A percentile compares a stretch with the other conserved stretches of the same genome.
Evolutionary conservation across 2,329 filamentous ascomycete species (phyloP).

Genomic region (Fusarium sp.): DNA sequence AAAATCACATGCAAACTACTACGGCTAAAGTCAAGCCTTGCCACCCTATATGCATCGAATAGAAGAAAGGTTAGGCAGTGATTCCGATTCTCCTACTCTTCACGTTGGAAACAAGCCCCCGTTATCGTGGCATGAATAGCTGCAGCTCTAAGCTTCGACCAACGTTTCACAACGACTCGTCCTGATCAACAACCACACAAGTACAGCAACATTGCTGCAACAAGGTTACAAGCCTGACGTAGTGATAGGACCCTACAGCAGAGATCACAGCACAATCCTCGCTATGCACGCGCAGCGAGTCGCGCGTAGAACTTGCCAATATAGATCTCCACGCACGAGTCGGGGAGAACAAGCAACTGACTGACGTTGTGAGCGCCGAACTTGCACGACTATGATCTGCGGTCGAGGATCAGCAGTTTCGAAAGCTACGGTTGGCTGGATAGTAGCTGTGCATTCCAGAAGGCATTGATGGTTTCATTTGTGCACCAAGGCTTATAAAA

Average conservation of each 20-base stretch:
- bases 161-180: not conserved
- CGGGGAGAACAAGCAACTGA: constrained; percentile 13
- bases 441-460: constrained; percentile 26
- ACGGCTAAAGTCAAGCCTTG: not conserved
- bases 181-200: not conserved
- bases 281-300: constrained; percentile 4
- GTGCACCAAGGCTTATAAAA: constrained; percentile 2
- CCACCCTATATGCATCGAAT: not conserved
- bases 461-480: constrained; percentile 1
- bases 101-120: not conserved
- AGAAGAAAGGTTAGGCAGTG: not conserved
- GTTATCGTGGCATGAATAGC: not conserved
- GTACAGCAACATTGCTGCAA: constrained; percentile 8
- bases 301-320: constrained; percentile 9
- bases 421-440: constrained; percentile 11
- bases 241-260: constrained; percentile 4
- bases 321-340: constrained; percentile 27
- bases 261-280: not conserved
- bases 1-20: not conserved
- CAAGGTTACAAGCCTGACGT: constrained; percentile 15
- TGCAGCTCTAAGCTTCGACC: not conserved
- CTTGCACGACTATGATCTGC: constrained; percentile 21
- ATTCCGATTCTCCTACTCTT: not conserved
- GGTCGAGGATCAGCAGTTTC: constrained; percentile 19
- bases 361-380: constrained; percentile 18